A percentile compares a stretch with the other conserved stretches of the same genome.
phyloP scores from a whole-genome alignment of 2,329 filamentous ascomycete species.

The Calycina herbarum region DNA sequence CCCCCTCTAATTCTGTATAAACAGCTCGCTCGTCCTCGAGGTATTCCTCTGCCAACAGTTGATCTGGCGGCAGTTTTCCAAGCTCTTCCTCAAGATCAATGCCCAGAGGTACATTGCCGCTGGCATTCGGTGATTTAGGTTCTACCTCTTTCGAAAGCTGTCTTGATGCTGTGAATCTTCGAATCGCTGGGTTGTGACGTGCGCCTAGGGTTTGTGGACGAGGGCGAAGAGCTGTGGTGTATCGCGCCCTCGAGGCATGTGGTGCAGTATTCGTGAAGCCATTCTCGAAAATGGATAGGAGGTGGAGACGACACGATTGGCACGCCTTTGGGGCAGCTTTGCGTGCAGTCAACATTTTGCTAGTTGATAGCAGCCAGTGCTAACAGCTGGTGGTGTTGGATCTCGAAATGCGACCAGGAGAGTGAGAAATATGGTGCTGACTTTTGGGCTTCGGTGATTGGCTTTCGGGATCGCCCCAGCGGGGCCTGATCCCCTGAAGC shows the following conservation, averaged over 20 bases:
- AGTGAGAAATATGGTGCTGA: not conserved
- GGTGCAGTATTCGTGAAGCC: constrained; percentile 33
- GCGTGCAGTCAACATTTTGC: constrained; percentile 33
- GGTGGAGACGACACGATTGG: constrained; percentile 38
- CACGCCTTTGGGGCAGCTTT: constrained; percentile 34
- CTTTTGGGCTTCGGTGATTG: no score
- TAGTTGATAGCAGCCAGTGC: not conserved
- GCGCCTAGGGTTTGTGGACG: constrained; percentile 15
- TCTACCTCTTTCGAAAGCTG: constrained; percentile 11
- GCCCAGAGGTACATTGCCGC: not conserved
- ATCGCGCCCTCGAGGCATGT: constrained; percentile 19
- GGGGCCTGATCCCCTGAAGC: no score
- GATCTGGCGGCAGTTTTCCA: not conserved
- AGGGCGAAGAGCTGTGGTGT: constrained; percentile 18
- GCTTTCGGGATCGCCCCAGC: no score
- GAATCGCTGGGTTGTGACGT: constrained; percentile 14
- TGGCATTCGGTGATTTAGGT: not conserved
- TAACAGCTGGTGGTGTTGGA: not conserved
- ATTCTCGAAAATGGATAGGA: constrained; percentile 38
- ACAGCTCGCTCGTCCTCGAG: not conserved
- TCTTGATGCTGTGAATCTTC: constrained; percentile 25
- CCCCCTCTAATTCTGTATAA: not conserved
- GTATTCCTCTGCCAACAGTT: not conserved
- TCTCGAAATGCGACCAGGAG: not conserved
- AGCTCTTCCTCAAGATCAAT: not conserved